Evolutionary conservation across 306 rosid species (phyloP), one percentile per base, ranked within the genome.

Genomic region (Phaseolus lunatus): DNA sequence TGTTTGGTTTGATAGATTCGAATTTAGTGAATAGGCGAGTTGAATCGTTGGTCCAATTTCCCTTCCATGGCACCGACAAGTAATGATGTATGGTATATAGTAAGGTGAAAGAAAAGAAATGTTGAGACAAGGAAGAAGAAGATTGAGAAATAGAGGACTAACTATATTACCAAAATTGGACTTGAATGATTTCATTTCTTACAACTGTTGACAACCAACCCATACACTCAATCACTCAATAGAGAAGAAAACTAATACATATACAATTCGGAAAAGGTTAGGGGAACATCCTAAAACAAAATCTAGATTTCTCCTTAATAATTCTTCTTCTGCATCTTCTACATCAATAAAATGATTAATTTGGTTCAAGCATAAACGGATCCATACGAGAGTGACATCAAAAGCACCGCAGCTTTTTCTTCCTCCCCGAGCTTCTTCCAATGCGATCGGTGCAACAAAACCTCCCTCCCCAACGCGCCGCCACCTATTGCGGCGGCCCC

Each of bases 301-400:
- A 72, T 54, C 77, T 72, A 72, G 59, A 50, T 20, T 31, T 70
- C 67, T 62, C 8, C 77, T 14, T 54, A 35, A 70, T 50, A 52
- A 52, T 72, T 72, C 3, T 50, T 53, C 22, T 22, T 33, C 20
- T 67, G 14, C 12, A 41, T 20, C 56, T n/a, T 64, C 70, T 58
- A 69, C 15, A 70, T 59, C 18, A 67, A 68, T 54, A 69, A 43
- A 31, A 22, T 20, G 45, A 41, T 10, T 12, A 5, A 9, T 61
- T 10, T 4, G 0, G 3, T 1, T 75, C 79, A 83, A 83, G 87
- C 86, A 88, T 90, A 96, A 19, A 96, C 98, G 11, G 94, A 92
- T 80, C 97, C 98, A 78, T 89, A 90, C 13, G 99, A 93, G 0
- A 96, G 90, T 18, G 99, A 93, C 99, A 96, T 96, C 62, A 96